Evolutionary conservation across 2,329 filamentous ascomycete species (phyloP).

Genomic region (Kalaharituber pfeilii): DNA sequence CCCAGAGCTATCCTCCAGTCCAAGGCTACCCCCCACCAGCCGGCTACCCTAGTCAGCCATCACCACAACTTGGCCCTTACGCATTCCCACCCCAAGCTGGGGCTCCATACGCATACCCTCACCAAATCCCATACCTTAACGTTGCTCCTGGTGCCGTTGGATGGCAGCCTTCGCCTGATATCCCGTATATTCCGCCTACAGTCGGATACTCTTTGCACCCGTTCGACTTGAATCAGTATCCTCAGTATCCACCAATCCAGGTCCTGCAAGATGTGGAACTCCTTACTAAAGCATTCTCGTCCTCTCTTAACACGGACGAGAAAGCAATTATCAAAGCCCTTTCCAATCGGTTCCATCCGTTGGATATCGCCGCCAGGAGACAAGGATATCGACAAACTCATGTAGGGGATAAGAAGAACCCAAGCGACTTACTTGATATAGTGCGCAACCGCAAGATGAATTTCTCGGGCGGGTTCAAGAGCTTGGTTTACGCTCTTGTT

Average conservation of each 20-base stretch:
- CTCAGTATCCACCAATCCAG: neutral
- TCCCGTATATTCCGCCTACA: neutral
- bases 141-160: too few relatives aligned
- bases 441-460: constrained; percentile 63
- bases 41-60: too few relatives aligned
- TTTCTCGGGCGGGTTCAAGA: constrained; percentile 53
- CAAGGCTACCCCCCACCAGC: too few relatives aligned
- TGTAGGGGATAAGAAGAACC: neutral
- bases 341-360: neutral
- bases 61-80: neutral
- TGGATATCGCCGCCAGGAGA: neutral
- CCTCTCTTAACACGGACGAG: neutral
- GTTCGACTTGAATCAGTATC: neutral
- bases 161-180: neutral
- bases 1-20: too few relatives aligned
- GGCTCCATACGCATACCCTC: neutral
- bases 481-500: constrained; percentile 54
- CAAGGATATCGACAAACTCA: neutral
- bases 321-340: neutral
- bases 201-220: neutral
- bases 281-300: neutral
- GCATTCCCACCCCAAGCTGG: neutral
- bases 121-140: too few relatives aligned
- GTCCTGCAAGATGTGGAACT: neutral
- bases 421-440: constrained; percentile 32